Conservation (phyloP, 2,329 filamentous ascomycete genomes). For the Camillea tinctor region DNA sequence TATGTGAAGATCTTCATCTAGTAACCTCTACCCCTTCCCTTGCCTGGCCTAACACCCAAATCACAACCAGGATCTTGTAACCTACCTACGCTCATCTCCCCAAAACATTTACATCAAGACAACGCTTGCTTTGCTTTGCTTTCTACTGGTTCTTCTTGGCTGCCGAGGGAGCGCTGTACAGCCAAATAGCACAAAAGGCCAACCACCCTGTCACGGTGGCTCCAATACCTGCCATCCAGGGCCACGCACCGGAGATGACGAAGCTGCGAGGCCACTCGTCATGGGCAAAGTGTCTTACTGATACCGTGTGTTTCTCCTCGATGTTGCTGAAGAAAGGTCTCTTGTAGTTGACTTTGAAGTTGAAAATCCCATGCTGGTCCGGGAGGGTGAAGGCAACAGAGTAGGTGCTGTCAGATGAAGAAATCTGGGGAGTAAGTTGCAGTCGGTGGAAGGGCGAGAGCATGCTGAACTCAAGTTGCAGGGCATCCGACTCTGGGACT, state of each 20-base stretch:
- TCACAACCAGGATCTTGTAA: not conserved
- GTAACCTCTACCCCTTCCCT: no score
- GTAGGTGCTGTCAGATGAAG: conserved; percentile 69
- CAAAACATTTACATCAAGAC: not conserved
- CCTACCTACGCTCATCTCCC: not conserved
- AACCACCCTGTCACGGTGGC: conserved; percentile 83
- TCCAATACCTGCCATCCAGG: conserved; percentile 87
- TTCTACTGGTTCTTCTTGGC: conserved; percentile 31
- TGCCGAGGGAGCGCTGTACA: conserved; percentile 60
- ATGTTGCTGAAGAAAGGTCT: conserved; percentile 85
- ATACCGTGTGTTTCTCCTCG: conserved; percentile 93
- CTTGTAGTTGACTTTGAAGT: conserved; percentile 97
- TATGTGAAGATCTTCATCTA: no score
- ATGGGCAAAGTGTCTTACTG: conserved; percentile 94
- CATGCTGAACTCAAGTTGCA: conserved; percentile 99
- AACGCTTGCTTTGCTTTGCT: conserved; percentile 4
- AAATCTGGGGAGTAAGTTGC: conserved; percentile 57
- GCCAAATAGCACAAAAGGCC: conserved; percentile 81
- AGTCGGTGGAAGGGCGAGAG: conserved; percentile 95
- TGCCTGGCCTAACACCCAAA: not conserved
- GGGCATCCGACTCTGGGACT: conserved; percentile 64
- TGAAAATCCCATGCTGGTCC: conserved; percentile 99
- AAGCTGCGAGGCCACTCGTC: conserved; percentile 94
- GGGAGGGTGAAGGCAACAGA: conserved; percentile 75
- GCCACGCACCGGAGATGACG: conserved; percentile 87